Conservation (phyloP, 2,329 filamentous ascomycete genomes). For the Claviceps capensis region DNA sequence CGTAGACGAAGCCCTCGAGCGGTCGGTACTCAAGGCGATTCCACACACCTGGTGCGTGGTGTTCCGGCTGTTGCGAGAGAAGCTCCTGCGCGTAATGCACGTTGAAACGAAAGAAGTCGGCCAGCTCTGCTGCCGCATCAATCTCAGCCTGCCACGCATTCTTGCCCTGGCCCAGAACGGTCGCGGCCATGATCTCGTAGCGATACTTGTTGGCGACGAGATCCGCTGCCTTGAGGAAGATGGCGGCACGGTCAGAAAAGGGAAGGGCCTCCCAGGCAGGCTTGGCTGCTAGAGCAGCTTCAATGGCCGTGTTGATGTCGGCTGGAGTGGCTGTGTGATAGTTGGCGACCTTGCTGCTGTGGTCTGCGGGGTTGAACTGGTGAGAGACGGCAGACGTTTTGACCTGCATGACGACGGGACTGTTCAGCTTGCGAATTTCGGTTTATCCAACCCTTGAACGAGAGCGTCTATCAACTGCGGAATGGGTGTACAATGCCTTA, state of each 20-base stretch:
- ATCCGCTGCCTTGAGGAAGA: constrained; percentile 94
- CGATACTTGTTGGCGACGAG: constrained; percentile 84
- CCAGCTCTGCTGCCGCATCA: constrained; percentile 81
- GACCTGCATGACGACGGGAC: constrained; percentile 31
- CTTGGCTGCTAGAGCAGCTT: constrained; percentile 75
- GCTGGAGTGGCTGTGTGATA: constrained; percentile 70
- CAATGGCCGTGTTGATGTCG: constrained; percentile 69
- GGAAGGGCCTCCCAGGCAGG: constrained; percentile 73
- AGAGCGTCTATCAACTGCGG: neutral
- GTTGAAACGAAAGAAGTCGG: constrained; percentile 88
- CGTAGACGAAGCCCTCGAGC: constrained; percentile 91
- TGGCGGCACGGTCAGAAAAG: constrained; percentile 78
- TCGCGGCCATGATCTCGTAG: constrained; percentile 91
- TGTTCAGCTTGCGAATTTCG: neutral
- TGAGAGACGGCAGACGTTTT: constrained; percentile 50
- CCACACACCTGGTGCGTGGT: constrained; percentile 77
- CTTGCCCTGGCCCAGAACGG: constrained; percentile 94
- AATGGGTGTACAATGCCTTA: constrained; percentile 22
- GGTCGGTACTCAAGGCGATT: constrained; percentile 83
- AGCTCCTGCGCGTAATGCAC: constrained; percentile 88
- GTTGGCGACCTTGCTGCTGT: constrained; percentile 61
- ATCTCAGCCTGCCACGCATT: constrained; percentile 99
- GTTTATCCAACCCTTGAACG: no score
- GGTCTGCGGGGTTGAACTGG: constrained; percentile 74
- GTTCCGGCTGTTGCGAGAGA: constrained; percentile 73